These are phyloP conservation scores for Cadophora gregata DNA, from an alignment of 2,329 filamentous ascomycete species.

Conservation along the genomic window DNA sequence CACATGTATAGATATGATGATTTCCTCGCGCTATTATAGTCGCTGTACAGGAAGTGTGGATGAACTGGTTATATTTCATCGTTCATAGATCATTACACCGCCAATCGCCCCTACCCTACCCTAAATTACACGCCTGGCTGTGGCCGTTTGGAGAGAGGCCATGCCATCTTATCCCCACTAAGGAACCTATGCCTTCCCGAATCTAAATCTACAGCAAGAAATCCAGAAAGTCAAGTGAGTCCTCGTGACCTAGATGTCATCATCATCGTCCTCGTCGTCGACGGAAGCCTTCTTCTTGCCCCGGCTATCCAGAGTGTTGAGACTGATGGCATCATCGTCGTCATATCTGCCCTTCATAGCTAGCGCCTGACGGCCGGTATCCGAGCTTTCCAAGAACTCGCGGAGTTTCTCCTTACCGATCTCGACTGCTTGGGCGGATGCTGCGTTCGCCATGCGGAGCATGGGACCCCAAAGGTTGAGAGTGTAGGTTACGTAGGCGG, in stretches of 20 bases:
- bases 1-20: neutral
- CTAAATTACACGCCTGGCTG: conserved; percentile 9
- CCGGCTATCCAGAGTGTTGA: conserved; percentile 65
- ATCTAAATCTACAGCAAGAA: conserved; percentile 11
- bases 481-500: conserved; percentile 87
- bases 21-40: neutral
- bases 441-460: conserved; percentile 92
- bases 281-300: conserved; percentile 57
- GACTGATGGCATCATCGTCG: conserved; percentile 56
- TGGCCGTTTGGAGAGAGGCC: neutral
- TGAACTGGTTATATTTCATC: conserved; percentile 10
- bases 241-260: conserved; percentile 38
- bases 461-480: conserved; percentile 97
- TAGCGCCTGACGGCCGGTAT: conserved; percentile 82
- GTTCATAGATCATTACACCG: conserved; percentile 13
- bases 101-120: neutral
- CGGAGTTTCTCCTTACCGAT: conserved; percentile 91
- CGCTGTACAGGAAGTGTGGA: neutral
- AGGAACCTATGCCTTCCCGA: conserved; percentile 6
- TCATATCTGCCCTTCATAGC: conserved; percentile 65
- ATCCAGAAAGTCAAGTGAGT: neutral
- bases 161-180: neutral
- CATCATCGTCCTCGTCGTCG: conserved; percentile 58
- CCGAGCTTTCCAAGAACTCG: conserved; percentile 87
- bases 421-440: conserved; percentile 82